phyloP scores from a whole-genome alignment of 2,329 filamentous ascomycete genomes.

The Pseudogymnoascus verrucosus region DNA sequence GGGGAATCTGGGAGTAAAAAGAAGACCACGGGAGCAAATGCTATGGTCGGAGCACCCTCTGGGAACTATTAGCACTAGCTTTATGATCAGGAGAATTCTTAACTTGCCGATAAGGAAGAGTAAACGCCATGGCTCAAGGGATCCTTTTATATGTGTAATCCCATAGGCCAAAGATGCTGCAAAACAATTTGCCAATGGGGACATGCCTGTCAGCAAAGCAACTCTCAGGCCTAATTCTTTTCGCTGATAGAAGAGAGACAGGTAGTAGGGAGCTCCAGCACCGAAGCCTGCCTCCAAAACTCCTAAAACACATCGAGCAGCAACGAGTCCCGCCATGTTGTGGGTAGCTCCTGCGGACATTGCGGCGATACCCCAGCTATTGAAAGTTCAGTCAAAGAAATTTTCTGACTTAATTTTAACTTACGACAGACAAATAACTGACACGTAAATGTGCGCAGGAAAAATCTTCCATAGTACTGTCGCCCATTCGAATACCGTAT shows the following conservation, averaged over 20 bases:
- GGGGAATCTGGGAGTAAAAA: conserved; percentile 28
- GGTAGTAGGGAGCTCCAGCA: conserved; percentile 25
- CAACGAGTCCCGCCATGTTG: conserved; percentile 36
- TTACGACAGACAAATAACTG: conserved; percentile 17
- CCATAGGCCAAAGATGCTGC: conserved; percentile 29
- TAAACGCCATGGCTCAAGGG: conserved; percentile 25
- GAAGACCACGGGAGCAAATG: conserved; percentile 25
- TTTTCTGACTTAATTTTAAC: neutral
- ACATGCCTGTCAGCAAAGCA: conserved; percentile 23
- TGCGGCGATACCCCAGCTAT: conserved; percentile 18
- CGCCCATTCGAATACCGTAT: conserved; percentile 15
- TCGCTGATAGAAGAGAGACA: conserved; percentile 30
- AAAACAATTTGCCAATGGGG: conserved; percentile 29
- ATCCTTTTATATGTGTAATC: conserved; percentile 24
- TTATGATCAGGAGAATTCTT: conserved; percentile 9
- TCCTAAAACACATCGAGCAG: conserved; percentile 11
- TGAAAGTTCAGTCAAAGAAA: neutral
- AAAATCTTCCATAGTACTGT: conserved; percentile 21
- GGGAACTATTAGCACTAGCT: neutral
- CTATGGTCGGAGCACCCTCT: conserved; percentile 26
- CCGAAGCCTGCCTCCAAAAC: conserved; percentile 26
- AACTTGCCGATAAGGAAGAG: conserved; percentile 23
- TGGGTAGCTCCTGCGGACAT: conserved; percentile 49
- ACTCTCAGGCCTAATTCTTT: conserved; percentile 27
- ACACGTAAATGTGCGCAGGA: conserved; percentile 19